These are phyloP conservation scores for Penicillium hesseltinei DNA, from an alignment of 2,329 filamentous ascomycete genomes.

Conservation along the genomic window DNA sequence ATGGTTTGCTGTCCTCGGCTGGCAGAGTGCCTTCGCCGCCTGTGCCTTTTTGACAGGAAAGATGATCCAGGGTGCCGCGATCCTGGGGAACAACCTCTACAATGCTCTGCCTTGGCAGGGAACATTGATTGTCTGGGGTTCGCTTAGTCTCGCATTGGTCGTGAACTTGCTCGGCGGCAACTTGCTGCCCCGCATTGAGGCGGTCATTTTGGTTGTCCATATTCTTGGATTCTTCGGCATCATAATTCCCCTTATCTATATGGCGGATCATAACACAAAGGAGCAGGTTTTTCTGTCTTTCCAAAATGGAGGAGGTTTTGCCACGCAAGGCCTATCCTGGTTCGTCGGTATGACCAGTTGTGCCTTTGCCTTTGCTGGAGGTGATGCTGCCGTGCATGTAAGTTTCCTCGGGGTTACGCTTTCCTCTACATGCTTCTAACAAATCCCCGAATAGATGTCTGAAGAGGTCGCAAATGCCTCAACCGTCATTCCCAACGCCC, in stretches of 20 bases:
- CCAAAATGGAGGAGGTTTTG: conserved; percentile 47
- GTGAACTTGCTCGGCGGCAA: conserved; percentile 47
- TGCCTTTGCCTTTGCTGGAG: conserved; percentile 38
- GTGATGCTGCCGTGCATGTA: conserved; percentile 41
- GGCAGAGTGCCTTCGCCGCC: conserved; percentile 43
- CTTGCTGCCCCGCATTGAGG: conserved; percentile 49
- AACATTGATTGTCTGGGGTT: conserved; percentile 48
- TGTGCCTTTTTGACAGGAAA: conserved; percentile 33
- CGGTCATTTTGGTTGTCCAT: conserved; percentile 49
- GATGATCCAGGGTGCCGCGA: conserved; percentile 37
- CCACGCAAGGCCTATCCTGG: conserved; percentile 41
- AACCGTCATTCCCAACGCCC: conserved; percentile 34
- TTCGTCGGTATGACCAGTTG: conserved; percentile 37
- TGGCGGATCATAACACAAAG: conserved; percentile 43
- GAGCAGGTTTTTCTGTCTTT: conserved; percentile 49
- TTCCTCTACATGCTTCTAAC: background rate
- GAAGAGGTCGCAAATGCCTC: conserved; percentile 43
- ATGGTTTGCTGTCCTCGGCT: conserved; percentile 43
- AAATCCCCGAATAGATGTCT: conserved; percentile 21
- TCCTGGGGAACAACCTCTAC: conserved; percentile 40
- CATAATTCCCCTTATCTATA: conserved; percentile 46
- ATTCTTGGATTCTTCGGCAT: conserved; percentile 54
- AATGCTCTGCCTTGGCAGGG: conserved; percentile 47
- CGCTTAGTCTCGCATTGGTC: conserved; percentile 38
- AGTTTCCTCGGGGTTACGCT: conserved; percentile 3